phyloP scores from a whole-genome alignment of 192 early-diverging fungal genomes.

The Blastocladiella britannica region DNA sequence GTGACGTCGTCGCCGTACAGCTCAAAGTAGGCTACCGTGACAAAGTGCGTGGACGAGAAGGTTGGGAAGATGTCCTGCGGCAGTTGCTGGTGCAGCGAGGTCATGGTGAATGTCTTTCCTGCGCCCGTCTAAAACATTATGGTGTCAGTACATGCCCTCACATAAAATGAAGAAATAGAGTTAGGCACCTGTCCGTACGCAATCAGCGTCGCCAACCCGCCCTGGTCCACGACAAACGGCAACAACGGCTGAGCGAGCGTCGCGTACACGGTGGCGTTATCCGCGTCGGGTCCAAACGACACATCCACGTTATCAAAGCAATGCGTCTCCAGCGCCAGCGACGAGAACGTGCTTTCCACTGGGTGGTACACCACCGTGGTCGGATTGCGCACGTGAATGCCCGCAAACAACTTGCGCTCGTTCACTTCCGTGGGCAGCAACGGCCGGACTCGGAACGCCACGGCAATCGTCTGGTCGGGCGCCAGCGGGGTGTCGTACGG shows the following conservation, averaged over 20 bases:
- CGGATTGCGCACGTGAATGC: background rate
- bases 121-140: slow-evolving; percentile 15
- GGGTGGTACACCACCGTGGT: background rate
- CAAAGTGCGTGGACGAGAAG: slow-evolving; percentile 3
- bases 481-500: background rate
- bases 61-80: slow-evolving; percentile 16
- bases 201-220: slow-evolving; percentile 16
- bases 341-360: background rate
- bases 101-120: slow-evolving; percentile 27
- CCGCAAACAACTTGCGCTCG: background rate
- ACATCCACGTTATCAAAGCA: background rate
- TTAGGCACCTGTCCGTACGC: slow-evolving; percentile 23
- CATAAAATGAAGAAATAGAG: no score
- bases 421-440: background rate
- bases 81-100: slow-evolving; percentile 14
- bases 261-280: slow-evolving; percentile 14
- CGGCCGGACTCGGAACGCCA: background rate
- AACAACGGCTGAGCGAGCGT: slow-evolving; percentile 8
- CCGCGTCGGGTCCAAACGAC: background rate
- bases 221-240: slow-evolving; percentile 9
- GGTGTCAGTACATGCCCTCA: background rate
- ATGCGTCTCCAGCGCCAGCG: background rate
- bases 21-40: slow-evolving; percentile 9
- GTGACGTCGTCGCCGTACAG: slow-evolving; percentile 16
- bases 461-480: background rate